A percentile compares a stretch with the other conserved stretches of the same genome.
Conservation (phyloP, 2,329 filamentous ascomycete genomes). For the Escovopsis sp. region DNA sequence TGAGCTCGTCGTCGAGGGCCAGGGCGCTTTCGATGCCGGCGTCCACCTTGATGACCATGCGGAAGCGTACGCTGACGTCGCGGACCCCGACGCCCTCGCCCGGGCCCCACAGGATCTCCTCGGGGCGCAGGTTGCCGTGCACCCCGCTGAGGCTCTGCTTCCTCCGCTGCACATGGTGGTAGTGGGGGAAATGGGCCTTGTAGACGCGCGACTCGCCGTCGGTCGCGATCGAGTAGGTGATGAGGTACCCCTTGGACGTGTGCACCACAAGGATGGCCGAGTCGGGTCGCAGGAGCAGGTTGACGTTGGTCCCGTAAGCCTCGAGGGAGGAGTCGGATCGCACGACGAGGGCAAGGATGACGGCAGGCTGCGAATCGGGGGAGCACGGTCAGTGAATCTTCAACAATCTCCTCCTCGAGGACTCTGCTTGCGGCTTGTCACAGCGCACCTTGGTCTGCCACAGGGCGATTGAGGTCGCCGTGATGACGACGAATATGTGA, state of each 20-base stretch:
- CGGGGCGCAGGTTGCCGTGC: constrained; percentile 38
- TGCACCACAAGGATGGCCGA: constrained; percentile 84
- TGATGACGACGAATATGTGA: constrained; percentile 76
- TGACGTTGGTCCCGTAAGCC: constrained; percentile 73
- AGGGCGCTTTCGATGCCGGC: constrained; percentile 81
- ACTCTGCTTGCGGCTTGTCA: neutral
- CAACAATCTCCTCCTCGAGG: neutral
- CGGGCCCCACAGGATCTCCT: constrained; percentile 55
- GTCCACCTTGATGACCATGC: constrained; percentile 97
- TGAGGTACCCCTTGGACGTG: constrained; percentile 72
- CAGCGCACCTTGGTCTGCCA: constrained; percentile 83
- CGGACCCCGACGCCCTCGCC: constrained; percentile 72
- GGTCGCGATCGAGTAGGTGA: constrained; percentile 84
- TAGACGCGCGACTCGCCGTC: constrained; percentile 76
- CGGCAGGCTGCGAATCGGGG: constrained; percentile 52
- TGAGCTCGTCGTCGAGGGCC: constrained; percentile 80
- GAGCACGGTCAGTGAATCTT: neutral
- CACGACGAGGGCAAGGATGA: constrained; percentile 70
- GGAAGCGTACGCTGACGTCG: constrained; percentile 81
- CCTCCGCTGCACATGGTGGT: constrained; percentile 46
- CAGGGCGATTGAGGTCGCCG: constrained; percentile 69
- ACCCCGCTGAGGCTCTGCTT: constrained; percentile 46
- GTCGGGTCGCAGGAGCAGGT: constrained; percentile 78
- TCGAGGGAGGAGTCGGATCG: constrained; percentile 67
- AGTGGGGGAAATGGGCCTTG: constrained; percentile 61